A percentile compares a stretch with the other conserved stretches of the same genome.
Conservation (phyloP, 805 yeast species). For the Tetrapisispora phaffii region DNA sequence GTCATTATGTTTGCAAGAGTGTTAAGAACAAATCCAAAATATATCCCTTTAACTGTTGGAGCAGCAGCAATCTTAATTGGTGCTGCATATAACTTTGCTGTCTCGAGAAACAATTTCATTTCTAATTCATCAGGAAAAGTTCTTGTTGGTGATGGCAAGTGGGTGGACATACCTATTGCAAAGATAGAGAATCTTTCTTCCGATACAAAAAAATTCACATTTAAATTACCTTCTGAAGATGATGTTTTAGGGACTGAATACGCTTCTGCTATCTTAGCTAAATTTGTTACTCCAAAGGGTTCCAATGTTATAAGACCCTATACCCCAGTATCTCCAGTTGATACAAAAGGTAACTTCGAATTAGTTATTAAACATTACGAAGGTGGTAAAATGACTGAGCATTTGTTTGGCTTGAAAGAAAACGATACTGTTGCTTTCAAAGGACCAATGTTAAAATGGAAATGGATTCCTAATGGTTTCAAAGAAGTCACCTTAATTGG, state of each 20-base stretch:
- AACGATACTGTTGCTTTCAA: slow-evolving; percentile 81
- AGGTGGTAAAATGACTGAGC: slow-evolving; percentile 73
- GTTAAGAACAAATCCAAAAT: slow-evolving; percentile 13
- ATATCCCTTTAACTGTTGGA: slow-evolving; percentile 36
- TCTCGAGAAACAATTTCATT: neutral
- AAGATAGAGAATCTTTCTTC: slow-evolving; percentile 38
- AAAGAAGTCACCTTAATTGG: slow-evolving; percentile 75
- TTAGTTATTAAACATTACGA: slow-evolving; percentile 79
- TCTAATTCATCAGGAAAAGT: slow-evolving; percentile 23
- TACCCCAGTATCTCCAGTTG: slow-evolving; percentile 74
- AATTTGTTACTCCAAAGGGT: slow-evolving; percentile 76
- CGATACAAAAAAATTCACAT: slow-evolving; percentile 60
- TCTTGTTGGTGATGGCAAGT: slow-evolving; percentile 54
- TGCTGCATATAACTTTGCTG: slow-evolving; percentile 5
- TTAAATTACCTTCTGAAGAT: slow-evolving; percentile 58
- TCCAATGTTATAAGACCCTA: slow-evolving; percentile 77
- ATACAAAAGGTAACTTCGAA: slow-evolving; percentile 63
- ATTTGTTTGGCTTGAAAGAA: slow-evolving; percentile 57
- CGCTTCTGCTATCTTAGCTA: slow-evolving; percentile 75
- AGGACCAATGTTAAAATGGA: slow-evolving; percentile 90
- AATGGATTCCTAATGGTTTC: slow-evolving; percentile 80
- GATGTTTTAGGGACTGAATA: slow-evolving; percentile 65
- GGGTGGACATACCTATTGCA: slow-evolving; percentile 58
- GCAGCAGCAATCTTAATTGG: slow-evolving; percentile 38
- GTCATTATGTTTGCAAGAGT: slow-evolving; percentile 19